These are phyloP conservation scores for Casuarina cunninghamiana DNA, from an alignment of 306 rosid species.

Conservation along the genomic window DNA sequence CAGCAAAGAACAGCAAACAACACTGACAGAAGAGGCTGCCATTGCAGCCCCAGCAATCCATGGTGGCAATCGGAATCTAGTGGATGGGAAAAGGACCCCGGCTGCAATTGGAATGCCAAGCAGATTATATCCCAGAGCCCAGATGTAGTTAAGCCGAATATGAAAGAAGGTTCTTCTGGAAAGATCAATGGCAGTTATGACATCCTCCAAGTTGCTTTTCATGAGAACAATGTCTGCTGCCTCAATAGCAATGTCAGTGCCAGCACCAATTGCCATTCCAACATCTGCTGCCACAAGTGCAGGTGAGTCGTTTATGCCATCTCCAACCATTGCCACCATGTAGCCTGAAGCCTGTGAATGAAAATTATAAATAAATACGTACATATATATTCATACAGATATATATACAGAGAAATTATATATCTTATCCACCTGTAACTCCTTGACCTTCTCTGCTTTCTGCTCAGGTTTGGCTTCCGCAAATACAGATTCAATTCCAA, in stretches of 20 bases:
- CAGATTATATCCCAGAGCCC: slow-evolving; percentile 80
- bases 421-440: slow-evolving; percentile 53
- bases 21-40: slow-evolving; percentile 94
- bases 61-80: slow-evolving; percentile 69
- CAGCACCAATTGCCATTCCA: slow-evolving; percentile 89
- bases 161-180: slow-evolving; percentile 64
- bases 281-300: slow-evolving; percentile 83
- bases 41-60: slow-evolving; percentile 96
- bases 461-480: slow-evolving; percentile 79
- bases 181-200: slow-evolving; percentile 73
- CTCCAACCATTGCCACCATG: slow-evolving; percentile 86
- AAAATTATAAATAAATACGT: background rate
- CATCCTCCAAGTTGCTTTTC: slow-evolving; percentile 84
- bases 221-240: slow-evolving; percentile 88
- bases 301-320: slow-evolving; percentile 86
- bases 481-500: slow-evolving; percentile 63
- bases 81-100: slow-evolving; percentile 59
- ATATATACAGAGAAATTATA: too few species aligned
- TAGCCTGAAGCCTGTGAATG: slow-evolving; percentile 48
- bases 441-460: slow-evolving; percentile 68
- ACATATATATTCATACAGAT: background rate
- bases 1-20: slow-evolving; percentile 77
- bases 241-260: slow-evolving; percentile 88
- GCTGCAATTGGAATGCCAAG: slow-evolving; percentile 84
- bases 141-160: slow-evolving; percentile 68